Evolutionary conservation across 2,329 filamentous ascomycete genomes (phyloP).

Genomic region (Talaromyces atroroseus): DNA sequence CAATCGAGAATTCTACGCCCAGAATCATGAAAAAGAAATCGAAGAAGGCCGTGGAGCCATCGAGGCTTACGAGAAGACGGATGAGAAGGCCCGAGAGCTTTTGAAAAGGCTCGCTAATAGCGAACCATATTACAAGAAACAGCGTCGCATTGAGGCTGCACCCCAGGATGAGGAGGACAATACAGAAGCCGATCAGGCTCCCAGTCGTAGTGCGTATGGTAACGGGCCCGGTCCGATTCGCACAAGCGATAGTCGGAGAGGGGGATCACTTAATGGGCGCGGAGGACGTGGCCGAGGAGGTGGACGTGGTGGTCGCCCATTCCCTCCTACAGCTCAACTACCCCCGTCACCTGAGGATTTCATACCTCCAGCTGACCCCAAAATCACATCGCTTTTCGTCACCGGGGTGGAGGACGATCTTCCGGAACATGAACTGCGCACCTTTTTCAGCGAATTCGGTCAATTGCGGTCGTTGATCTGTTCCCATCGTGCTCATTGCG

Average conservation of each 20-base stretch:
- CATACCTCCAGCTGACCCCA: conserved; percentile 72
- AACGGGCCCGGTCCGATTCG: conserved; percentile 63
- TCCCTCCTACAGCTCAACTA: conserved; percentile 65
- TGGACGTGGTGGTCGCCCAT: conserved; percentile 51
- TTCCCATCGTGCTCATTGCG: conserved; percentile 94
- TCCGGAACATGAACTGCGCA: conserved; percentile 82
- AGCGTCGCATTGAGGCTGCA: conserved; percentile 64
- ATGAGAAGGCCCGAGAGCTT: conserved; percentile 90
- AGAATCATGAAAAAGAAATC: conserved; percentile 92
- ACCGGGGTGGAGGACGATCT: conserved; percentile 95
- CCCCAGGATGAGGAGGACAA: conserved; percentile 23
- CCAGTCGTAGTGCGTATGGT: conserved; percentile 36
- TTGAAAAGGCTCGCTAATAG: conserved; percentile 79
- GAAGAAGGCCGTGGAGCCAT: conserved; percentile 81
- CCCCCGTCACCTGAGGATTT: conserved; percentile 82
- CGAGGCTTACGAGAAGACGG: conserved; percentile 93
- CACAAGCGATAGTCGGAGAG: conserved; percentile 55
- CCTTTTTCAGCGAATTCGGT: conserved; percentile 83
- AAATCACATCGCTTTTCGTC: conserved; percentile 88
- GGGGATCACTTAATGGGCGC: conserved; percentile 33
- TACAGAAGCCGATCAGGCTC: conserved; percentile 37
- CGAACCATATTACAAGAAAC: conserved; percentile 92
- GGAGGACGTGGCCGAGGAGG: conserved; percentile 50
- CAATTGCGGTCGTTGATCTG: conserved; percentile 90
- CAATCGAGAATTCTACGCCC: conserved; percentile 95